Conservation (phyloP, 2,329 filamentous ascomycete genomes). For the Diaporthe amygdali region DNA sequence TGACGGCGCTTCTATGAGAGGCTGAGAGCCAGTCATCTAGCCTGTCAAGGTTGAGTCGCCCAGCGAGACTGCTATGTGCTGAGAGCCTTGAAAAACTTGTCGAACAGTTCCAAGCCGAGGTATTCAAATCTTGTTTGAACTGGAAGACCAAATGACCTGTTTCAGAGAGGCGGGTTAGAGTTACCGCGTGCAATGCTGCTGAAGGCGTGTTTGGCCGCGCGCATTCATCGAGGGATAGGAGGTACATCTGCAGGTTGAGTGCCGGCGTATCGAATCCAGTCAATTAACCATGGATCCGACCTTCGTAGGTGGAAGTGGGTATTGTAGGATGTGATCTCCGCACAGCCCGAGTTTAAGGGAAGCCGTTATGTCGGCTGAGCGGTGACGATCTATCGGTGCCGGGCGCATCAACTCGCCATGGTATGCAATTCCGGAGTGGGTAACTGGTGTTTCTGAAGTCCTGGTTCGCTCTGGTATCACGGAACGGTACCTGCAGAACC, state of each 20-base stretch:
- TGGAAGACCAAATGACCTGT: background rate
- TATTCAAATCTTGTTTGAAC: slow-evolving; percentile 5
- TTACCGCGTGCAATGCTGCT: background rate
- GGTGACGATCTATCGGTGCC: background rate
- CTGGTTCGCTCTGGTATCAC: background rate
- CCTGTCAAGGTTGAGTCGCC: background rate
- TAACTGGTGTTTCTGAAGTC: background rate
- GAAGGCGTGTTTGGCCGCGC: background rate
- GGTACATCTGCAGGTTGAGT: background rate
- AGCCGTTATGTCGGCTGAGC: background rate
- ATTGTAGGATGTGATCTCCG: slow-evolving; percentile 10
- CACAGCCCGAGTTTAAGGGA: slow-evolving; percentile 3
- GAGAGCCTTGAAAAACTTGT: background rate
- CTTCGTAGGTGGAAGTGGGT: background rate
- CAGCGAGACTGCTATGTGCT: background rate
- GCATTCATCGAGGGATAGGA: background rate
- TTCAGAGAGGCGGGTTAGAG: background rate
- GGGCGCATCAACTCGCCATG: background rate
- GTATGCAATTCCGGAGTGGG: background rate
- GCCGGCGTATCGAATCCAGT: slow-evolving; percentile 4
- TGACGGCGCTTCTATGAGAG: background rate
- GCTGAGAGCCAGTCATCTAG: background rate
- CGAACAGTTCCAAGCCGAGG: background rate
- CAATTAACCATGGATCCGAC: background rate
- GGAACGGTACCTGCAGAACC: slow-evolving; percentile 15